Evolutionary conservation across 228 moss, liverwort and hornwort species (phyloP).

Genomic region (Sphagnum magellanicum): DNA sequence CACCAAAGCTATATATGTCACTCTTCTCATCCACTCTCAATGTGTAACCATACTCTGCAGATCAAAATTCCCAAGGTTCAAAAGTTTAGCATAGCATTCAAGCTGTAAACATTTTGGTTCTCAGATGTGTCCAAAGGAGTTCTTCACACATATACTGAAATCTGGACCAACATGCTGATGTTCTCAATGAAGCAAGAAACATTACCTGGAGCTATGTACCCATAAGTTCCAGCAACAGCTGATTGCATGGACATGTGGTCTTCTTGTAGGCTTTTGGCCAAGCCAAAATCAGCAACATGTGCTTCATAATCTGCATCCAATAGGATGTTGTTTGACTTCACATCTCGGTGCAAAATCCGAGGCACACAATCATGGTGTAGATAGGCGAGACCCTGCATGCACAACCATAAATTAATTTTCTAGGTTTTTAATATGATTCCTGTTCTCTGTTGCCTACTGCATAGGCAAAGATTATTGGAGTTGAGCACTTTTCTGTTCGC

Average conservation of each 20-base stretch:
- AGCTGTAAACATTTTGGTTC: not conserved
- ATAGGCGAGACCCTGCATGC: conserved; percentile 58
- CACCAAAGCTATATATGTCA: conserved; percentile 48
- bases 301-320: conserved; percentile 59
- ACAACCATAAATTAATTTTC: no score
- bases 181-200: not conserved
- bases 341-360: conserved; percentile 76
- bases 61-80: not conserved
- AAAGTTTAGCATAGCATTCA: not conserved
- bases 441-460: no score
- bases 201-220: conserved; percentile 89
- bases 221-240: conserved; percentile 72
- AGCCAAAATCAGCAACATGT: conserved; percentile 77
- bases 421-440: no score
- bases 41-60: conserved; percentile 50
- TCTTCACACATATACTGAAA: not conserved
- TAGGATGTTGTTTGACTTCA: conserved; percentile 90
- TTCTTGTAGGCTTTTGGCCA: conserved; percentile 53
- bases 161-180: not conserved
- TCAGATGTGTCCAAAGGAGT: no score
- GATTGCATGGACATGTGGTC: conserved; percentile 46
- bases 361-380: conserved; percentile 83
- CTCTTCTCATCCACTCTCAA: conserved; percentile 51
- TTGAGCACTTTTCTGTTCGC: no score
- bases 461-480: no score